Conservation (phyloP, 148 eudicot species). For the Camellia japonica region DNA sequence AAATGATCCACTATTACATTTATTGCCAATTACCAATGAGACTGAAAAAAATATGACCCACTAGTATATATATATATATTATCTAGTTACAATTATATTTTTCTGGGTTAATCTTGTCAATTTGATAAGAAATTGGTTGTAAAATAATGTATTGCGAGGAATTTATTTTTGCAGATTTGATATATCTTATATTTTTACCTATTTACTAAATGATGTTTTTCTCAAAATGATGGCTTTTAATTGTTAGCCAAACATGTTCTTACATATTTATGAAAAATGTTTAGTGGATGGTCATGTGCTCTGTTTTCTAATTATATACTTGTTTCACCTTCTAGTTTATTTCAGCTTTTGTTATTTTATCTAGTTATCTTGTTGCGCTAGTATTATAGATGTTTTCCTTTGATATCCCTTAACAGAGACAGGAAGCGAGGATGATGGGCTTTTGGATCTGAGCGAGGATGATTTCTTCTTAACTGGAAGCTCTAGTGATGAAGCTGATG, state of each 20-base stretch:
- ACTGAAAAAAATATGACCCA: too few species aligned
- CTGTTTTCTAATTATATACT: neutral
- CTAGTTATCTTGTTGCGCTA: neutral
- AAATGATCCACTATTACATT: too few species aligned
- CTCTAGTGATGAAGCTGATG: conserved; percentile 94
- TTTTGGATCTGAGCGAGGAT: conserved; percentile 77
- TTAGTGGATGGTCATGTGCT: neutral
- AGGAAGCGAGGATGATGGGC: conserved; percentile 97
- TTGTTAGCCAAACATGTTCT: neutral
- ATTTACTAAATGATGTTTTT: too few species aligned
- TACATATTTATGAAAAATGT: neutral
- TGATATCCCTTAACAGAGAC: conserved; percentile 59
- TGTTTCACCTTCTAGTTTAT: neutral
- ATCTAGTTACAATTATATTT: too few species aligned
- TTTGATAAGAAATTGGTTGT: too few species aligned
- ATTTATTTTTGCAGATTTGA: too few species aligned
- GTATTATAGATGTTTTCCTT: neutral
- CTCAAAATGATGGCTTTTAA: neutral
- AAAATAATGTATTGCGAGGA: too few species aligned
- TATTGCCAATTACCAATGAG: too few species aligned
- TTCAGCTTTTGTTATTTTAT: neutral
- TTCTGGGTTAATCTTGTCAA: too few species aligned
- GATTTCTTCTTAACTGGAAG: conserved; percentile 78
- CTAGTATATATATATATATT: too few species aligned
- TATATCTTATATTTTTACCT: too few species aligned